phyloP scores from a whole-genome alignment of 768 basidiomycete species.

The Sporobolomyces phaffii region DNA sequence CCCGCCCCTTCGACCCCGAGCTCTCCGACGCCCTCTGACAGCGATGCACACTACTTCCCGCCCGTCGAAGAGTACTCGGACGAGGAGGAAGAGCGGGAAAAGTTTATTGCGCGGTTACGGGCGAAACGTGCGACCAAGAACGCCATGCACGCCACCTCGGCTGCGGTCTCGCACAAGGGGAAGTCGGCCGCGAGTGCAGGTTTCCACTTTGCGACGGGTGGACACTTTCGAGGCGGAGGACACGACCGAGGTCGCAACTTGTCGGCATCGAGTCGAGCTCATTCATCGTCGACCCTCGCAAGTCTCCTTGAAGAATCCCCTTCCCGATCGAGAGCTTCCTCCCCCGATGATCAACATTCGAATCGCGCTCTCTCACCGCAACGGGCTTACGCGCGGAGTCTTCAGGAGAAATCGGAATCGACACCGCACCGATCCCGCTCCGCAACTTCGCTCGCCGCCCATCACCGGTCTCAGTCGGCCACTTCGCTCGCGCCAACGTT shows the following conservation, averaged over 20 bases:
- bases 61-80: slow-evolving; percentile 39
- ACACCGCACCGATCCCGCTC: neutral
- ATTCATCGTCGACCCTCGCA: neutral
- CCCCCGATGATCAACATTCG: neutral
- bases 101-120: slow-evolving; percentile 32
- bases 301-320: slow-evolving; percentile 2
- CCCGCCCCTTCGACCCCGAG: slow-evolving; percentile 25
- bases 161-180: neutral
- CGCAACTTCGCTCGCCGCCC: neutral
- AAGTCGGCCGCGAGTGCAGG: slow-evolving; percentile 1
- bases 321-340: slow-evolving; percentile 2
- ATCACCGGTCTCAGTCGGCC: neutral
- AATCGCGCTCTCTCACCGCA: slow-evolving; percentile 4
- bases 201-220: slow-evolving; percentile 1
- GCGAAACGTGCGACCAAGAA: slow-evolving; percentile 32
- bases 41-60: neutral
- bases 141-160: slow-evolving; percentile 5
- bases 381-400: neutral
- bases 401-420: neutral
- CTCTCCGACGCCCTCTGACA: neutral
- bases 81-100: slow-evolving; percentile 35
- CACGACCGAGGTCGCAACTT: neutral
- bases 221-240: neutral
- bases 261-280: neutral
- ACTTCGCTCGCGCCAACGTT: neutral